phyloP scores from a whole-genome alignment of 768 basidiomycete genomes.

The Mycena polygramma region DNA sequence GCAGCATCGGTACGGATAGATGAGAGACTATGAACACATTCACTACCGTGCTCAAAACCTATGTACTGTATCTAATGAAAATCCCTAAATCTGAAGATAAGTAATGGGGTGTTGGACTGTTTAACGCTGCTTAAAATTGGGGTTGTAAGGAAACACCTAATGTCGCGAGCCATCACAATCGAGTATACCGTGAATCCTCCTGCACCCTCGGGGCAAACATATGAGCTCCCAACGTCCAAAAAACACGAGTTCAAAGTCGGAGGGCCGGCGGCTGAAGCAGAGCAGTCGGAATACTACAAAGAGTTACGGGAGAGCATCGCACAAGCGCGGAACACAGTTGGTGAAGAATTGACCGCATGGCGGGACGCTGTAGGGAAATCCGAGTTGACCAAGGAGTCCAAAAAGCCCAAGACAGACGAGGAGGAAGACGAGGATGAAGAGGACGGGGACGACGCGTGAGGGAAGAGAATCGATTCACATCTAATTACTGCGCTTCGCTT shows the following conservation, averaged over 20 bases:
- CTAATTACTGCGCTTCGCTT: conserved; percentile 61
- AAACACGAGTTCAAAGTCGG: conserved; percentile 27
- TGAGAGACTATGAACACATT: conserved; percentile 6
- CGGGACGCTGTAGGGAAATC: conserved; percentile 77
- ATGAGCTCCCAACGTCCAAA: conserved; percentile 30
- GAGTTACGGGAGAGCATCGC: conserved; percentile 62
- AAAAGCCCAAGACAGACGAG: conserved; percentile 54
- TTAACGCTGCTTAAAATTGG: conserved; percentile 6
- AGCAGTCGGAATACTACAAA: conserved; percentile 58
- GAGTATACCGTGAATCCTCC: conserved; percentile 34
- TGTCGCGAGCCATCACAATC: conserved; percentile 33
- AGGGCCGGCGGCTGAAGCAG: background rate
- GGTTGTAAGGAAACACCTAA: conserved; percentile 24
- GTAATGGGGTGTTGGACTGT: background rate
- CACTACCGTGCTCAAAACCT: background rate
- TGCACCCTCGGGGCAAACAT: conserved; percentile 19
- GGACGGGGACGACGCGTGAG: conserved; percentile 55
- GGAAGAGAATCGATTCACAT: conserved; percentile 24
- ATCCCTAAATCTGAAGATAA: conserved; percentile 24
- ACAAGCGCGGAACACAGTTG: conserved; percentile 66
- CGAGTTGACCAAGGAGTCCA: conserved; percentile 73
- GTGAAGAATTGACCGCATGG: conserved; percentile 81
- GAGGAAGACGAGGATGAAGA: conserved; percentile 66
- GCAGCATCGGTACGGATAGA: conserved; percentile 31
- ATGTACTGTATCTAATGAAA: conserved; percentile 32